These are phyloP conservation scores for Ganoderma lingzhi DNA, from an alignment of 1,284 basidiomycete genomes.

Conservation along the genomic window DNA sequence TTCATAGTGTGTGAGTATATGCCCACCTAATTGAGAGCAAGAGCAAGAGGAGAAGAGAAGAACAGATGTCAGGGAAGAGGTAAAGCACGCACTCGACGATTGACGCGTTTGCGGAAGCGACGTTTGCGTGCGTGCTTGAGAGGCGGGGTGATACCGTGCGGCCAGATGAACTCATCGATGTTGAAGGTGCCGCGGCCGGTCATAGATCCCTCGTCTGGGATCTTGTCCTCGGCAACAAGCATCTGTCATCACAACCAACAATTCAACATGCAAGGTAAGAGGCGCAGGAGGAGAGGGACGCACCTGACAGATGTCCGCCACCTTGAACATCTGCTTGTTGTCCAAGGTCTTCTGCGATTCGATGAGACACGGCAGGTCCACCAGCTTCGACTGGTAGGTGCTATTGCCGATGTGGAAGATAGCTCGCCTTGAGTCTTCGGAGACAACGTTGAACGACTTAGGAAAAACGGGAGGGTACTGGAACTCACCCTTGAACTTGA, in stretches of 20 bases:
- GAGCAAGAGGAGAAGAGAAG: neutral
- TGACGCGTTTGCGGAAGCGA: constrained; percentile 91
- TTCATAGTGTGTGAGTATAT: constrained; percentile 37
- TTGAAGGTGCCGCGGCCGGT: constrained; percentile 77
- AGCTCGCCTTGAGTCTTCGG: constrained; percentile 88
- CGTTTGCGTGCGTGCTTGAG: constrained; percentile 92
- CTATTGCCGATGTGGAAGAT: constrained; percentile 88
- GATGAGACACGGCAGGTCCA: constrained; percentile 94
- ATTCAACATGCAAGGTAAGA: constrained; percentile 5
- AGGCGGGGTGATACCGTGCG: constrained; percentile 96
- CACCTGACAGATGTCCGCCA: constrained; percentile 97
- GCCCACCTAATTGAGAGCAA: neutral
- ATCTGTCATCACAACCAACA: constrained; percentile 58
- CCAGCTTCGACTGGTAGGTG: constrained; percentile 91
- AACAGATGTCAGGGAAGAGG: neutral
- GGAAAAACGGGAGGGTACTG: neutral
- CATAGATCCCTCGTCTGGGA: constrained; percentile 73
- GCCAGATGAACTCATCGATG: constrained; percentile 97
- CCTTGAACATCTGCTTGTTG: constrained; percentile 97
- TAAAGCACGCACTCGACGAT: constrained; percentile 64
- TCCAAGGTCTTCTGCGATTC: constrained; percentile 98
- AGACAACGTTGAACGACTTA: neutral
- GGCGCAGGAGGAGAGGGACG: constrained; percentile 18
- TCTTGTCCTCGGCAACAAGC: constrained; percentile 85
- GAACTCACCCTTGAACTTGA: constrained; percentile 93